A percentile compares a stretch with the other conserved stretches of the same genome.
These are phyloP conservation scores for Lunularia cruciata DNA, from an alignment of 225 moss, liverwort and hornwort species.

Conservation along the genomic window DNA sequence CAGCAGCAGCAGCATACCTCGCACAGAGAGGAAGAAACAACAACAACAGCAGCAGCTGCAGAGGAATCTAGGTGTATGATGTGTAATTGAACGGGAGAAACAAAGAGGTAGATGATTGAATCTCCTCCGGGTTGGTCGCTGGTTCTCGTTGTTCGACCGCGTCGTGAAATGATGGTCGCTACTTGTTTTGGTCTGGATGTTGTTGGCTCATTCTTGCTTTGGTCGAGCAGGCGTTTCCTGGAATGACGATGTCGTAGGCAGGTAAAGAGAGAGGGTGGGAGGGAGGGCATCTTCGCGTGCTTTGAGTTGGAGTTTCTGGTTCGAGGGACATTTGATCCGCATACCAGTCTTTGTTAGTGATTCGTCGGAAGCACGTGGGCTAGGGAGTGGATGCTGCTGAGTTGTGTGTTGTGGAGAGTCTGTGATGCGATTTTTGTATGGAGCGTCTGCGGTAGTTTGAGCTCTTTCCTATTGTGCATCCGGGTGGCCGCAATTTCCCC, in stretches of 20 bases:
- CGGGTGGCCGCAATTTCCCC: background rate
- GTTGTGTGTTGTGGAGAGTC: background rate
- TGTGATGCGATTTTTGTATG: background rate
- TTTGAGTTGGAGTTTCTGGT: background rate
- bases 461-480: background rate
- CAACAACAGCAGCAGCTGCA: background rate
- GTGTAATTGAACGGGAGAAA: conserved; percentile 21
- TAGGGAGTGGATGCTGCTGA: background rate
- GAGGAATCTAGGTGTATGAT: conserved; percentile 19
- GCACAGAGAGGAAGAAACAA: background rate
- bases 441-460: background rate
- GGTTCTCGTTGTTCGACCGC: background rate
- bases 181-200: background rate
- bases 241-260: background rate
- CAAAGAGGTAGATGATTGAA: conserved; percentile 19
- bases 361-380: background rate
- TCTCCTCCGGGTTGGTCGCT: conserved; percentile 21
- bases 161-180: no score
- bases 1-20: background rate
- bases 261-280: background rate
- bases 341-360: conserved; percentile 3
- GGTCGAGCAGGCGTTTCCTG: background rate
- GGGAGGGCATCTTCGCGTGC: background rate
- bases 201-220: conserved; percentile 4
- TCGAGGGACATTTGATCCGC: background rate